A percentile compares a stretch with the other conserved stretches of the same genome.
Evolutionary conservation across 176 grass and related monocot species (phyloP).

Genomic region (Lolium perenne): DNA sequence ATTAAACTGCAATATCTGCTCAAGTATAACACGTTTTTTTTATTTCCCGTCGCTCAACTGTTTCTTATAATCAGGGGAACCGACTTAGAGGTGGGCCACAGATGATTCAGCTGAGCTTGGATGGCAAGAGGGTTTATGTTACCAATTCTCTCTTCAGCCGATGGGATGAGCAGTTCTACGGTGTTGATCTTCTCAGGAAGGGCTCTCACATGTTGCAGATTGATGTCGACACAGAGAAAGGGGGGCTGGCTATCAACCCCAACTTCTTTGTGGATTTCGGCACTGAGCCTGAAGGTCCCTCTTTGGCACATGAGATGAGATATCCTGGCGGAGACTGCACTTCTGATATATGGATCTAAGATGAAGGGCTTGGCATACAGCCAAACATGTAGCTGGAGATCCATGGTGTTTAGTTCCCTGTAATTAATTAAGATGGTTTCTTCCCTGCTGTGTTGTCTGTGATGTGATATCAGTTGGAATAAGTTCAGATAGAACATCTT

Average conservation of each 20-base stretch:
- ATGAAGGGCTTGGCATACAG: background rate
- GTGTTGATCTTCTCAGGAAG: slow-evolving; percentile 73
- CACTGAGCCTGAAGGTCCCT: slow-evolving; percentile 71
- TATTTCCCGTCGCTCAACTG: background rate
- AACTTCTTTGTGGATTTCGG: slow-evolving; percentile 94
- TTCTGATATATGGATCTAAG: slow-evolving; percentile 97
- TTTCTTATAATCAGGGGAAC: slow-evolving; percentile 58
- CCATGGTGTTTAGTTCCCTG: slow-evolving; percentile 15
- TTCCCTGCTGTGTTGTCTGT: background rate
- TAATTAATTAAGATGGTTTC: slow-evolving; percentile 40
- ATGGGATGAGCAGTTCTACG: slow-evolving; percentile 90
- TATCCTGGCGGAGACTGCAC: slow-evolving; percentile 98
- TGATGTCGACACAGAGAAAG: slow-evolving; percentile 73
- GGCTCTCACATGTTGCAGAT: slow-evolving; percentile 94
- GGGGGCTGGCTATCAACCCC: slow-evolving; percentile 76
- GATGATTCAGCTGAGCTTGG: slow-evolving; percentile 94
- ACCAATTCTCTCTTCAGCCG: slow-evolving; percentile 95
- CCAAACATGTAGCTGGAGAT: background rate
- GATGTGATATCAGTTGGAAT: slow-evolving; percentile 13
- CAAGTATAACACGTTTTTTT: no score
- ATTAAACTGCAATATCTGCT: background rate
- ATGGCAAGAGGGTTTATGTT: slow-evolving; percentile 85
- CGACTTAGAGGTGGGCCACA: slow-evolving; percentile 90
- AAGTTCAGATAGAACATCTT: slow-evolving; percentile 14
- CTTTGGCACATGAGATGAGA: slow-evolving; percentile 95